Base-by-base conservation (phyloP, 768 basidiomycete species). In the Russula brevipes region DNA sequence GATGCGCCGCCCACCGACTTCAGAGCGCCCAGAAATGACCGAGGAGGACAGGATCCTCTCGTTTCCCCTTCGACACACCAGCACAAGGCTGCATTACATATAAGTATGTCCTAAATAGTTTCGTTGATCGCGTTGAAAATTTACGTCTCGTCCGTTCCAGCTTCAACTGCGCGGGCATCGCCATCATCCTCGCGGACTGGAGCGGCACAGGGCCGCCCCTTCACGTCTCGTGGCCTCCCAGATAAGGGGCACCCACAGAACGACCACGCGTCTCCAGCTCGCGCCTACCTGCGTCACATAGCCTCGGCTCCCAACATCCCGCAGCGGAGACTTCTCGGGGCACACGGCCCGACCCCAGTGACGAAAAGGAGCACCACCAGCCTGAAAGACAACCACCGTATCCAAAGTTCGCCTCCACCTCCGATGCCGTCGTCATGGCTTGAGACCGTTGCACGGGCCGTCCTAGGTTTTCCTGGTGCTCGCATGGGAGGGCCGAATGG, bases 281-380 rank as follows among this genome's bases (percentile, higher is more conserved):
- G 81, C 4, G 82, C 84, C 5, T 86, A 89, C 70, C 80, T 91
- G 11, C 83, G 88, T 38, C 88, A 90, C 71, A 89, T 91, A 78
- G 82, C 82, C 1, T 90, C 89, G 30, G 75, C 80, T 30, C 80
- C 80, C 36, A 76, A 77, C 63, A 79, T 82, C 36, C 72, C 70
- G 31, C 70, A 68, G 54, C 69, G 64, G 17, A 41, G 54, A 52
- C 38, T 39, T 19, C 64, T 55, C 1, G 61, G 57, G 11, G 64
- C 64, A 12, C 55, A 46, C 31, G 47, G 49, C 3, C 30, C 30
- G 4, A 39, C 46, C 6, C 58, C 52, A 39, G 24, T 19, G 24
- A 19, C 49, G 30, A 57, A 57, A 46, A 65, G 60, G 59, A 57
- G 67, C 42, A 35, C 72, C 54, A 67, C 77, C 46, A 77, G 79